phyloP scores from a whole-genome alignment of 225 moss, liverwort and hornwort species.

The Asterella californica region DNA sequence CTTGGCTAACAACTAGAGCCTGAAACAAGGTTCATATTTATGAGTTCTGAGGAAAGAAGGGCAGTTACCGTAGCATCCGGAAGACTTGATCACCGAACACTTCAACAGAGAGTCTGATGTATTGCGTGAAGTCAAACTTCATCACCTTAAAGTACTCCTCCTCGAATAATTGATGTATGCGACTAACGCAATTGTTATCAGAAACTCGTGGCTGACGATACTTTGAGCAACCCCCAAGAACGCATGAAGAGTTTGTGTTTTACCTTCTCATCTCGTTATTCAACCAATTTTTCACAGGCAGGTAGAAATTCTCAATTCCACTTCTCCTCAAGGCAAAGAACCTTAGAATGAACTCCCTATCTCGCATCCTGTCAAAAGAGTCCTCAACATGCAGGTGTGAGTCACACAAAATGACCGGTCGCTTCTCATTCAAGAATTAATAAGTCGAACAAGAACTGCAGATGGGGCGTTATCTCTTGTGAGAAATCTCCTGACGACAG shows the following conservation, averaged over 20 bases:
- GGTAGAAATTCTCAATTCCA: constrained; percentile 49
- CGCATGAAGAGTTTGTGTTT: no score
- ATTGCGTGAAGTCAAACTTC: constrained; percentile 49
- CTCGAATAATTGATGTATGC: constrained; percentile 45
- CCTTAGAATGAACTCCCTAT: constrained; percentile 51
- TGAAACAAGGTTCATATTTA: not conserved
- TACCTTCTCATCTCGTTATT: constrained; percentile 62
- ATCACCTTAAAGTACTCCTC: constrained; percentile 46
- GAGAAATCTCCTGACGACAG: constrained; percentile 42
- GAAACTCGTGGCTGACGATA: not conserved
- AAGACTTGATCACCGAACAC: constrained; percentile 53
- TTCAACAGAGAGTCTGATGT: constrained; percentile 40
- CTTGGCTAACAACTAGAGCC: no score
- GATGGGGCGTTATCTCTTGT: constrained; percentile 41
- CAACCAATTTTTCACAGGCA: constrained; percentile 52
- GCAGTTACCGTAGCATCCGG: constrained; percentile 41
- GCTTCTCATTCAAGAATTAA: not conserved
- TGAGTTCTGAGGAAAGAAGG: not conserved
- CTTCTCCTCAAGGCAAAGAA: constrained; percentile 51
- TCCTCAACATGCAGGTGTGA: not conserved
- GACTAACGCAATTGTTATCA: not conserved
- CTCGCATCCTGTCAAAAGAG: constrained; percentile 46
- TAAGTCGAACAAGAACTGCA: no score
- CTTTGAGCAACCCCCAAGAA: no score
- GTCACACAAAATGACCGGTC: not conserved